Percentiles rank a stretch among this genome's conserved stretches.
These are phyloP conservation scores for Cornus kousa DNA, from an alignment of 148 eudicot genomes.

Conservation along the genomic window DNA sequence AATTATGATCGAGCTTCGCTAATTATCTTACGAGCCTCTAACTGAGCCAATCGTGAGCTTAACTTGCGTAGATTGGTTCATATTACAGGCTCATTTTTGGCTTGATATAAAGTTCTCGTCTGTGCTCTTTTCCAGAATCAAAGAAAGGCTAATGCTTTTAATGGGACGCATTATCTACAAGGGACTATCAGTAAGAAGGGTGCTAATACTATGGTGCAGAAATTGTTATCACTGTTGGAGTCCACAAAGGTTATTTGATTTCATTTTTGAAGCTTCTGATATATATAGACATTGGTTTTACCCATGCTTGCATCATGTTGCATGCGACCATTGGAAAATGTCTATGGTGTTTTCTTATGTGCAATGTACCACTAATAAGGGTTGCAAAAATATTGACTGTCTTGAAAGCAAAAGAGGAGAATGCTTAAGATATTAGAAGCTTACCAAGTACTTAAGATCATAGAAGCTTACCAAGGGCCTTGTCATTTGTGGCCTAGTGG, in stretches of 20 bases:
- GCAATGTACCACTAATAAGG: not conserved
- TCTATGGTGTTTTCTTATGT: not conserved
- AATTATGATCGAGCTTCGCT: not conserved
- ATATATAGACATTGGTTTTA: not conserved
- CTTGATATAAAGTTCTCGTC: not conserved
- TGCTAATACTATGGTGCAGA: constrained; percentile 22
- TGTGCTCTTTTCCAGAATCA: constrained; percentile 26
- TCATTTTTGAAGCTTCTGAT: not conserved
- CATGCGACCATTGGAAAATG: not conserved
- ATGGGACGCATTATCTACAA: constrained; percentile 27
- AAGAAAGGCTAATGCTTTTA: constrained; percentile 21
- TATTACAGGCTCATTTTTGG: not conserved
- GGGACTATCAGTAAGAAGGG: constrained; percentile 24
- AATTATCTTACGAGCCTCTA: not conserved
- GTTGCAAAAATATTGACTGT: not conserved
- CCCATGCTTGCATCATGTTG: not conserved
- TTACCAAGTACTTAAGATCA: not conserved
- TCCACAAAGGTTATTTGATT: constrained; percentile 26
- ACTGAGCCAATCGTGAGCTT: not conserved
- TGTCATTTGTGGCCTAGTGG: too few relatives aligned
- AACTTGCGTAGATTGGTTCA: not conserved
- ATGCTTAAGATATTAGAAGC: not conserved
- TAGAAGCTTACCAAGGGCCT: not conserved
- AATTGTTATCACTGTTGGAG: constrained; percentile 26
- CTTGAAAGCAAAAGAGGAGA: not conserved